Evolutionary conservation across 345 rosid species (phyloP).

Genomic region (Pistacia vera): DNA sequence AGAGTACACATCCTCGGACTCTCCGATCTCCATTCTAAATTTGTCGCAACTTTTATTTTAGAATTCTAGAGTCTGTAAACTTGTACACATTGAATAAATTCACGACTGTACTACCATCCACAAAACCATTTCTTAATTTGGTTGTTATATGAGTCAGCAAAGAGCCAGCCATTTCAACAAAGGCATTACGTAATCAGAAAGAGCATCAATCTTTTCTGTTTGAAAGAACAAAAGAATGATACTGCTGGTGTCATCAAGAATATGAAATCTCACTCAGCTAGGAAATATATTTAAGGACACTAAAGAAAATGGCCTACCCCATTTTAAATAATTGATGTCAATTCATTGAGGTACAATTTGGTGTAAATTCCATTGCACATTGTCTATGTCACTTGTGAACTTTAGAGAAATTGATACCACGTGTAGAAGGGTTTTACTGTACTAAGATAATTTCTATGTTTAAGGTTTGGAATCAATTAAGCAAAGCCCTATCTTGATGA

Average conservation of each 20-base stretch:
- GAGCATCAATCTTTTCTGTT: conserved; percentile 11
- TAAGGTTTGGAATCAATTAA: no score
- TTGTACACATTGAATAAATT: no score
- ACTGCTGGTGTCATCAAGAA: conserved; percentile 23
- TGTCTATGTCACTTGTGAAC: neutral
- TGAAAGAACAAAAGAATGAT: conserved; percentile 25
- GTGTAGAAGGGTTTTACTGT: no score
- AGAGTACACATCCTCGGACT: no score
- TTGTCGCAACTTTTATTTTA: no score
- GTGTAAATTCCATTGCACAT: neutral
- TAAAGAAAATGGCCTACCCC: neutral
- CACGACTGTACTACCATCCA: no score
- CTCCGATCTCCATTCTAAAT: no score
- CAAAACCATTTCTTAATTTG: neutral
- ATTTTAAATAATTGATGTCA: no score
- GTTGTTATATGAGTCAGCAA: conserved; percentile 11
- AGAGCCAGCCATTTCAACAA: neutral
- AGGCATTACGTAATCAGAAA: conserved; percentile 10
- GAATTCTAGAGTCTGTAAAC: no score
- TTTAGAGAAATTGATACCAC: no score
- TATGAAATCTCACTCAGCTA: conserved; percentile 16
- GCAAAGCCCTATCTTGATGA: no score
- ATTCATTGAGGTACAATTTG: neutral
- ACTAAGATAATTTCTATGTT: neutral
- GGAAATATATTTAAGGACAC: neutral